These are phyloP conservation scores for Exophiala oligosperma DNA, from an alignment of 2,329 filamentous ascomycete species.

Conservation along the genomic window DNA sequence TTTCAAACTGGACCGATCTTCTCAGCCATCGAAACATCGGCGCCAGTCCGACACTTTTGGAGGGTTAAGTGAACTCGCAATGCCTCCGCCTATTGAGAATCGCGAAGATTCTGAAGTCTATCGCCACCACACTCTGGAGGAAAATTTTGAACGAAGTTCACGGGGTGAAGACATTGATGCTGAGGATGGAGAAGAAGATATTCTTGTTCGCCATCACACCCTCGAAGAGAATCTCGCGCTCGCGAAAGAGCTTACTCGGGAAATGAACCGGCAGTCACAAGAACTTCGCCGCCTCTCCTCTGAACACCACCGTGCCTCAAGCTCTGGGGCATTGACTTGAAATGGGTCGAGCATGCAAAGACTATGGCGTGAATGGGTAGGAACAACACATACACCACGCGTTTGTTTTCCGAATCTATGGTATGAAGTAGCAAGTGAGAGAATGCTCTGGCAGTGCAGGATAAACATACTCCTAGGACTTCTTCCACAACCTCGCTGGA, in stretches of 20 bases:
- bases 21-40: neutral
- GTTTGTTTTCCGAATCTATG: no score
- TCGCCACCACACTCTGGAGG: slow-evolving; percentile 12
- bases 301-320: neutral
- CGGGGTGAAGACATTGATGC: neutral
- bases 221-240: slow-evolving; percentile 15
- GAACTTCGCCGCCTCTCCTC: slow-evolving; percentile 8
- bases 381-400: no score
- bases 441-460: no score
- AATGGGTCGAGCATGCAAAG: no score
- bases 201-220: slow-evolving; percentile 12
- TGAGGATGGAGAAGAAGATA: neutral
- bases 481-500: no score
- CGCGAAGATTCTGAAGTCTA: slow-evolving; percentile 5
- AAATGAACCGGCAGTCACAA: slow-evolving; percentile 8
- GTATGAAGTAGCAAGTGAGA: no score
- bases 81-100: slow-evolving; percentile 7
- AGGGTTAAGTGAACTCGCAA: slow-evolving; percentile 9
- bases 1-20: neutral
- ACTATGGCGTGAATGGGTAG: no score
- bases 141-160: slow-evolving; percentile 2
- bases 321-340: neutral
- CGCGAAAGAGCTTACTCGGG: slow-evolving; percentile 5
- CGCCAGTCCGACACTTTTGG: neutral
- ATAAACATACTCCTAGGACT: no score